Evolutionary conservation across 2,329 filamentous ascomycete genomes (phyloP).

Genomic region (Neopestalotiopsis clavispora): DNA sequence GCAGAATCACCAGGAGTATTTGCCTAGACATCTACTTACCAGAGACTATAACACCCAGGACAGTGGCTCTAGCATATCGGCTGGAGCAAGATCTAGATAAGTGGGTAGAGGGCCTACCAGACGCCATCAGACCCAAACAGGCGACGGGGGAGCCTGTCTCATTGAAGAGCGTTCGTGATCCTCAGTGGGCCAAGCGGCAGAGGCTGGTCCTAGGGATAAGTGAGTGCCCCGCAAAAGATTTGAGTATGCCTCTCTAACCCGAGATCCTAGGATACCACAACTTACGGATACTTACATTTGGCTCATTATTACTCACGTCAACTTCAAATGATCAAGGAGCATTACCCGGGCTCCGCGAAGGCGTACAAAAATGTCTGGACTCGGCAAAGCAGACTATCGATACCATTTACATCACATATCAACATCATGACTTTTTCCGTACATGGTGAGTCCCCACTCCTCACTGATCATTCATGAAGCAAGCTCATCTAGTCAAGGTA

Average conservation of each 20-base stretch:
- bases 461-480: background rate
- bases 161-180: slow-evolving; percentile 25
- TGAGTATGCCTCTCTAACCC: background rate
- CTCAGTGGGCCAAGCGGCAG: slow-evolving; percentile 34
- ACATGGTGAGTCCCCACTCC: slow-evolving; percentile 19
- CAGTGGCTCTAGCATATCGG: slow-evolving; percentile 27
- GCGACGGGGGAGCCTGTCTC: slow-evolving; percentile 22
- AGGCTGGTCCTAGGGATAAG: slow-evolving; percentile 28
- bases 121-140: slow-evolving; percentile 25
- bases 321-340: slow-evolving; percentile 24
- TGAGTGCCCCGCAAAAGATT: background rate
- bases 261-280: slow-evolving; percentile 27
- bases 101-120: slow-evolving; percentile 29
- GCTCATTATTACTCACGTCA: slow-evolving; percentile 30
- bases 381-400: slow-evolving; percentile 34
- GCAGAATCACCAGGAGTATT: slow-evolving; percentile 30
- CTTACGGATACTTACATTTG: slow-evolving; percentile 32
- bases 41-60: slow-evolving; percentile 24
- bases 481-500: slow-evolving; percentile 25
- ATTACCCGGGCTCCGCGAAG: slow-evolving; percentile 24
- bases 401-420: slow-evolving; percentile 33
- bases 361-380: slow-evolving; percentile 29
- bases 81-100: slow-evolving; percentile 29
- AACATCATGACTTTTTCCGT: slow-evolving; percentile 35
- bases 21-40: slow-evolving; percentile 31